Base-by-base conservation (phyloP, 1,284 basidiomycete species). In the Apiotrichum veenhuisii region DNA sequence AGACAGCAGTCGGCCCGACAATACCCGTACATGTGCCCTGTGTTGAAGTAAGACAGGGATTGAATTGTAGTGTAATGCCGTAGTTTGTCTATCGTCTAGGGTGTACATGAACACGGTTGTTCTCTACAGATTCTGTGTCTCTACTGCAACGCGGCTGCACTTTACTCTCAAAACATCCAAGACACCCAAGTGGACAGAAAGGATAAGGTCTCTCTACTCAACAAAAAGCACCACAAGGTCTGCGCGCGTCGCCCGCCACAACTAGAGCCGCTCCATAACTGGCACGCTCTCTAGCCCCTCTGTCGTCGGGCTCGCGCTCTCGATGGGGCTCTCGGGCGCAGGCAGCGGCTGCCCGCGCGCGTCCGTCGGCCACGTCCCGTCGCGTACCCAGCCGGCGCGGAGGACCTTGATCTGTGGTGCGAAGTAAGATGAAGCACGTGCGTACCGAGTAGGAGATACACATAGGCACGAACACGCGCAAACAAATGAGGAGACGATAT, bases 281-380 rank as follows among this genome's bases (percentile, higher is more conserved):
- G 30, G 30, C 7, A 30, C 30, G 30, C 11, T 5, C 36, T 7
- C 14, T 4, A 15, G n/a, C 40, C 10, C 40, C 40, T 23, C 18
- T 22, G n/a, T 18, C 22, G 26, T 7, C 26, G 44, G 44, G 7
- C 25, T 25, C 25, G 26, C 26, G 17, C 3, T 14, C 14, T 12
- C 10, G 8, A 26, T 2, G 11, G 47, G 36, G 20, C 17, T 37
- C 22, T 64, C 62, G 14, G 70, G 67, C 12, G 71, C 23, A 26
- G 17, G 65, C 50, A 51, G 50, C 25, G 12, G 67, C 61, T 22
- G 63, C 51, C n/a, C 58, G 59, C 15, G 49, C 33, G 70, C 64
- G 49, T 74, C 71, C 11, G 62, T 54, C 2, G 77, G 74, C 76
- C 76, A 77, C 4, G 73, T 71, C 17, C 76, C 76, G 50, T 77